phyloP scores from a whole-genome alignment of 805 yeast species.

The Cyberlindnera japonica region DNA sequence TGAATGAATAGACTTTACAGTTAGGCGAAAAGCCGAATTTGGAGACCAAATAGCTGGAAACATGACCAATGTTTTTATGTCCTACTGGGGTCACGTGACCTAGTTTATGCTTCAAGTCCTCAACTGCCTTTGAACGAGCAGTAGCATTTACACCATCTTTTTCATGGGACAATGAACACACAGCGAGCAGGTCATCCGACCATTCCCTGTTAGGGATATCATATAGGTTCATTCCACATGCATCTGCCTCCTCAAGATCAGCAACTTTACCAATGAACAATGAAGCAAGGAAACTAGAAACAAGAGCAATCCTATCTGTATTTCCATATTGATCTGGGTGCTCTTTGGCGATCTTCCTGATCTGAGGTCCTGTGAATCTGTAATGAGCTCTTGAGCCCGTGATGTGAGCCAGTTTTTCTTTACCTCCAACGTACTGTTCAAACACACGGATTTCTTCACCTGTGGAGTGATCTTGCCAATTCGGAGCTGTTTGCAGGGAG shows the following conservation, averaged over 20 bases:
- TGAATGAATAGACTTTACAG: constrained; percentile 70
- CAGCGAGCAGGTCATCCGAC: constrained; percentile 51
- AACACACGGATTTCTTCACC: constrained; percentile 59
- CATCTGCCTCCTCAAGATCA: constrained; percentile 77
- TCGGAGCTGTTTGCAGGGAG: constrained; percentile 67
- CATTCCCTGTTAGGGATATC: constrained; percentile 58
- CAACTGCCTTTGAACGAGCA: constrained; percentile 9
- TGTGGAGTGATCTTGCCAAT: constrained; percentile 95
- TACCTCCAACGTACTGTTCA: constrained; percentile 61
- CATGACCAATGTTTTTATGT: constrained; percentile 43
- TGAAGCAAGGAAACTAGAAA: constrained; percentile 74
- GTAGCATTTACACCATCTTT: constrained; percentile 23
- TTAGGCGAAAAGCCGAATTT: constrained; percentile 58
- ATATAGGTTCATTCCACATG: constrained; percentile 90
- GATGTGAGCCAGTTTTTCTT: constrained; percentile 51
- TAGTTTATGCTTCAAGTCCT: constrained; percentile 45
- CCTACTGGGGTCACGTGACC: constrained; percentile 52
- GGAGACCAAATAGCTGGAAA: constrained; percentile 56
- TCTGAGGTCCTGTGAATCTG: constrained; percentile 91
- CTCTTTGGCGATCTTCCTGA: constrained; percentile 59
- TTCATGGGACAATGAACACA: constrained; percentile 32
- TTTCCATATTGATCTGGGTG: constrained; percentile 49
- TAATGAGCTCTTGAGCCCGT: constrained; percentile 89
- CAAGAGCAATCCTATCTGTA: constrained; percentile 65
- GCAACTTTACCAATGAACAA: constrained; percentile 62